phyloP scores from a whole-genome alignment of 2,329 filamentous ascomycete genomes.

The Aureobasidium musti region DNA sequence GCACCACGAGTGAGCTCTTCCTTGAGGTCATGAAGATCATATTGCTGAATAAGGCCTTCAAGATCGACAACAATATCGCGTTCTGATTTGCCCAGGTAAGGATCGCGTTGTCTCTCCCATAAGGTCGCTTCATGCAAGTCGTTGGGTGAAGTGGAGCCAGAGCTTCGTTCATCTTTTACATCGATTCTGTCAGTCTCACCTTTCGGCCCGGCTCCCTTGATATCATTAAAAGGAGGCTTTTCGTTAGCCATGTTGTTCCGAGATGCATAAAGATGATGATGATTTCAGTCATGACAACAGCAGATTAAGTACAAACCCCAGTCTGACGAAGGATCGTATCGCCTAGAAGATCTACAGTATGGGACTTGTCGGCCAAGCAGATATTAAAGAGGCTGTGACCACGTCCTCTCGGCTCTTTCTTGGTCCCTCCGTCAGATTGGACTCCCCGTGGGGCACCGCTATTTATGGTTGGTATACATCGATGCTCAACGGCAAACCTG shows the following conservation, averaged over 20 bases:
- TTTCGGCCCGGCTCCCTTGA: background rate
- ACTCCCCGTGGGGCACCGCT: background rate
- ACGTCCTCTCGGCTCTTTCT: background rate
- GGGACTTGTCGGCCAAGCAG: constrained; percentile 4
- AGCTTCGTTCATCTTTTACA: constrained; percentile 19
- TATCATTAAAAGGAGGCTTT: background rate
- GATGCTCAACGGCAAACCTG: too few relatives aligned
- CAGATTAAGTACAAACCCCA: background rate
- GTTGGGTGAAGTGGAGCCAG: background rate
- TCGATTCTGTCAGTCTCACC: constrained; percentile 21
- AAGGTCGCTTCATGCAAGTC: background rate
- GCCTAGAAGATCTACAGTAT: constrained; percentile 23
- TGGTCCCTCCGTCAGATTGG: too few relatives aligned
- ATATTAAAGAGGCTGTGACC: background rate
- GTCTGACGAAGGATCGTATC: background rate
- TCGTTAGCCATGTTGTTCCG: constrained; percentile 1
- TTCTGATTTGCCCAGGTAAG: constrained; percentile 38
- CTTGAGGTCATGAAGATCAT: constrained; percentile 34
- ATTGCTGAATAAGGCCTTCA: constrained; percentile 34
- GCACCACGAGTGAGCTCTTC: constrained; percentile 36
- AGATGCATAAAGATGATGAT: background rate
- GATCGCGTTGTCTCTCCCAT: constrained; percentile 34
- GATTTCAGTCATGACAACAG: background rate
- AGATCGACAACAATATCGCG: constrained; percentile 36
- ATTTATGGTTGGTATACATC: too few relatives aligned